Conservation (phyloP, 2,329 filamentous ascomycete species). For the Fusarium sp. region DNA sequence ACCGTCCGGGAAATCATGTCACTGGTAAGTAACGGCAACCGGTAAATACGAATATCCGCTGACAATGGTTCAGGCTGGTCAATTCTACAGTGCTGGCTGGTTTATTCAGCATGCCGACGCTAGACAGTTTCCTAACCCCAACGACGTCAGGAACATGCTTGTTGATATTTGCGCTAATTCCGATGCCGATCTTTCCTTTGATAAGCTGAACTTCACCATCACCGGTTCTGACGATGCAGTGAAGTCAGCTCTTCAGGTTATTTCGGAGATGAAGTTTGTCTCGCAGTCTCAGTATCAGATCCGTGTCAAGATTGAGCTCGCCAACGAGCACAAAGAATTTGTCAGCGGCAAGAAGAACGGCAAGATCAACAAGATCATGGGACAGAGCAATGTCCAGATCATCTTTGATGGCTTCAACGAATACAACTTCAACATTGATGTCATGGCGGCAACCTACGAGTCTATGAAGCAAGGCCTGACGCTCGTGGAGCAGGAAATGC, state of each 20-base stretch:
- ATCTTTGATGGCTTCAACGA: constrained; percentile 99
- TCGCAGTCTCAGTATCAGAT: constrained; percentile 92
- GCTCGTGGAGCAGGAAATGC: constrained; percentile 98
- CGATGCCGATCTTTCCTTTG: constrained; percentile 93
- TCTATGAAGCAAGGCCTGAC: constrained; percentile 93
- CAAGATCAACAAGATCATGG: constrained; percentile 99
- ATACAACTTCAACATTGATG: constrained; percentile 99
- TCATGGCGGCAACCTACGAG: constrained; percentile 92
- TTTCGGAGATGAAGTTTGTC: constrained; percentile 92
- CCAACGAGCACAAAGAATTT: constrained; percentile 99
- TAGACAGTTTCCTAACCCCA: constrained; percentile 70
- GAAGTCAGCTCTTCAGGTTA: constrained; percentile 93
- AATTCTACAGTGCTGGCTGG: constrained; percentile 98
- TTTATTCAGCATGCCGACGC: constrained; percentile 87
- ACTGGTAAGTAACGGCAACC: constrained; percentile 71
- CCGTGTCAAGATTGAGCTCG: constrained; percentile 97
- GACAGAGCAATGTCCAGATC: constrained; percentile 98
- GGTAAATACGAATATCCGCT: constrained; percentile 29
- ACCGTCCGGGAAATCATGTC: constrained; percentile 97
- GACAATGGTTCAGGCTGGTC: constrained; percentile 76
- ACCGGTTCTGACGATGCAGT: constrained; percentile 97
- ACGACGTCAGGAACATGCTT: constrained; percentile 91
- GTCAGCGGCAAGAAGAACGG: constrained; percentile 99
- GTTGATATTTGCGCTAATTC: constrained; percentile 97
- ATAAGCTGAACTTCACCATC: constrained; percentile 93